Evolutionary conservation across 495 filamentous ascomycete species (phyloP), one percentile per base, ranked within the genome.

Genomic region (Coniosporium apollinis): DNA sequence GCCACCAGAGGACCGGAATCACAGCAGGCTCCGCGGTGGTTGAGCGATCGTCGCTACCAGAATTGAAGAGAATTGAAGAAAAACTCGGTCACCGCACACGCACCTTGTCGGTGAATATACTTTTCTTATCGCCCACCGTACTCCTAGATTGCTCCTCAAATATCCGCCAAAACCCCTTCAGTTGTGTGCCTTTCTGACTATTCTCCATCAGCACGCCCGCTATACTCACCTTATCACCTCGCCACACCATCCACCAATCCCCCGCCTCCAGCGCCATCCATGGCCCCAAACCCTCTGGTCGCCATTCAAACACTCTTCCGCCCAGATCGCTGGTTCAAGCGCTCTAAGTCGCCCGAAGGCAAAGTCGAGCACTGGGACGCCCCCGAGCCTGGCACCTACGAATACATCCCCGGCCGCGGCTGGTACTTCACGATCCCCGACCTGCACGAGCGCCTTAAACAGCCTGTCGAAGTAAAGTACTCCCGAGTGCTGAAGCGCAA

Each of bases 211-310:
- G n/a, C n/a, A n/a, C n/a, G n/a, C n/a, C n/a, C n/a, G n/a, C n/a
- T 2, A 26, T 26, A 2, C 2, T 9, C 24, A 2, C 24, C 1
- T 26, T 26, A 9, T n/a, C 24, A 9, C 24, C 24, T 13, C 24
- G 24, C 13, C 24, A 2, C n/a, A n/a, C n/a, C n/a, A n/a, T n/a
- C n/a, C n/a, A n/a, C n/a, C n/a, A n/a, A n/a, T n/a, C n/a, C n/a
- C n/a, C n/a, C 39, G 33, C 25, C 33, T 24, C 39, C 18, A 19
- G 15, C 19, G 21, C 33, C 16, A 26, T 19, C 20, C 25, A 41
- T 54, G 49, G 43, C 48, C 22, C 51, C 51, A 31, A 54, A 54
- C 41, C 46, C 47, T 21, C 43, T 46, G 34, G 19, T 54, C 41
- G 44, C 43, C 19, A 41, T 43, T 2, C 47, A 45, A 30, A 44